Evolutionary conservation across 2,329 filamentous ascomycete genomes (phyloP), one percentile per base, ranked within the genome.

Genomic region (Colletotrichum salicis): DNA sequence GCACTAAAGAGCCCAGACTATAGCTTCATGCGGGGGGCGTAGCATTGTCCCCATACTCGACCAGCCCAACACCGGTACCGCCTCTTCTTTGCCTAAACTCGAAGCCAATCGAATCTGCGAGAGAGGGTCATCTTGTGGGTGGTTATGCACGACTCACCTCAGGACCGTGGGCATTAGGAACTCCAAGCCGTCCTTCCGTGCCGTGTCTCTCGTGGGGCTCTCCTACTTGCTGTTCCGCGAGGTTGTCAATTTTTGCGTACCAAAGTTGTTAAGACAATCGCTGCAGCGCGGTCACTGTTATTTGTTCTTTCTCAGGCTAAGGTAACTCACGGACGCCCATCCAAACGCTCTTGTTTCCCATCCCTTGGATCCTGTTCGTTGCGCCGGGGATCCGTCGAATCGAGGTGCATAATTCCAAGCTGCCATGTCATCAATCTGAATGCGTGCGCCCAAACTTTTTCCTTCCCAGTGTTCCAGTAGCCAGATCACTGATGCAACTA

Each of bases 321-420:
- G 41, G 41, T 48, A 72, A 72, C 70, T 71, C 69, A 71, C 65
- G 65, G 55, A 54, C 69, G 59, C 69, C 41, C 69, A 12, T 70
- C 55, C 35, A 45, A 48, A 51, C 11, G 15, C 11, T 37, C 10
- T 19, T 41, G 15, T 48, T 48, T 48, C 29, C 48, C 45, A 51
- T 56, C 58, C 58, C 31, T 54, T 19, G 54, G 37, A 52, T 31
- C 62, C 41, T 48, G 51, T 41, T 45, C 33, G 58, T 27, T 33
- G 58, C 58, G 41, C 31, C 45, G 37, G 52, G 41, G 35, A 41
- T 68, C 52, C 58, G 55, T 64, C 41, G 41, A 51, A 13, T 59
- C 59, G 45, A 33, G 48, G n/a, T 48, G 29, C 31, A 70, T 58
- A 31, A 29, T 48, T n/a, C 55, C 65, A 48, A 27, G 37, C 33